Base-by-base conservation (phyloP, 2,329 filamentous ascomycete genomes). In the Furcasterigmium furcatum region DNA sequence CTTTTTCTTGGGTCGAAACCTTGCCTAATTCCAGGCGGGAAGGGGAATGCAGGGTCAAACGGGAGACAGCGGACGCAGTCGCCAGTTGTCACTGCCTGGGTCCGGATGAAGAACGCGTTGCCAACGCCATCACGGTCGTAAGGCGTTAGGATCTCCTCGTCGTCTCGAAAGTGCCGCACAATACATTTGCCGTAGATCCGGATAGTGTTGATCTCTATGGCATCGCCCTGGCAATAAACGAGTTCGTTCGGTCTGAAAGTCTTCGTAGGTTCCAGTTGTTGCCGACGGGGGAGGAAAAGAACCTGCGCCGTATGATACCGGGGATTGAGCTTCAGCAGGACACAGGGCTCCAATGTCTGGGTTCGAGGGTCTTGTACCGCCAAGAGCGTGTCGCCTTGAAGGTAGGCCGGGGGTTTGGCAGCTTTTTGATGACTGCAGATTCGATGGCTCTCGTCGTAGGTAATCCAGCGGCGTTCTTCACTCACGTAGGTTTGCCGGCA, bases 401-500 rank as follows among this genome's bases (percentile, higher is more conserved):
- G 52, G 49, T 77, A 44, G 44, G 48, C 8, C 52, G 20, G n/a
- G 50, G 20, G 20, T 7, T 43, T 27, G 41, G 53, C 59, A n/a
- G n/a, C n/a, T 9, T 30, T 44, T 2, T 60, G 52, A 46, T 80
- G 64, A 20, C 52, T 48, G 52, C 86, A 89, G 4, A 38, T 52
- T 25, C 84, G 70, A 53, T 91, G 81, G 0, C 63, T 54, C 4
- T 73, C 49, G 9, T 73, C 60, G 0, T 91, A 62, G 0, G 79
- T 80, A 0, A 81, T 65, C 70, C 88, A 91, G 14, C 77, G 74
- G 3, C 79, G 76, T 2, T 85, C 73, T 1, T 73, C 65, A 2
- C 75, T 73, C 2, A 81, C 58, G 52, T 88, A 92, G 0, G 80
- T 85, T 52, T 89, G 85, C 0, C 88, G 77, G 3, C 91, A 76